Conservation (phyloP, 371 early-diverging fungal species). For the Saksenaea vasiformis region DNA sequence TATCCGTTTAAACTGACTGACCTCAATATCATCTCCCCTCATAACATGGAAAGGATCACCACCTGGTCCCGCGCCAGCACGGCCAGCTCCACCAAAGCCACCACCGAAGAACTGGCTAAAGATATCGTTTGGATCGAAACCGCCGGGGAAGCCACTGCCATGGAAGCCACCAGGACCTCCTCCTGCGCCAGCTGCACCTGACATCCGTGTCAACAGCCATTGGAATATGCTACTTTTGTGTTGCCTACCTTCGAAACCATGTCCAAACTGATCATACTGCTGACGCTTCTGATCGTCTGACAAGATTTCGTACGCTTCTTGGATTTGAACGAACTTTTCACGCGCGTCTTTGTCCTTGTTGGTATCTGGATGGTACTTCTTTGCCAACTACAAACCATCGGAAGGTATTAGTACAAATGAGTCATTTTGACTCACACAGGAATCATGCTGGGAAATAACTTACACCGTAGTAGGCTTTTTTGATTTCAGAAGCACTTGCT, state of each 20-base stretch:
- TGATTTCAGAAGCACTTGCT: slow-evolving; percentile 85
- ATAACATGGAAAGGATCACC: slow-evolving; percentile 37
- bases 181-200: slow-evolving; percentile 29
- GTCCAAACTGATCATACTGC: slow-evolving; percentile 91
- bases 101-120: slow-evolving; percentile 76
- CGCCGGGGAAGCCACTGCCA: slow-evolving; percentile 66
- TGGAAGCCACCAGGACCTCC: slow-evolving; percentile 62
- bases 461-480: slow-evolving; percentile 92
- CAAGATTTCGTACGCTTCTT: slow-evolving; percentile 94
- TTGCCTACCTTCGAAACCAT: slow-evolving; percentile 54
- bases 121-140: slow-evolving; percentile 67
- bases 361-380: slow-evolving; percentile 96
- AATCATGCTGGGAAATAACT: too few species aligned
- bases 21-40: slow-evolving; percentile 52
- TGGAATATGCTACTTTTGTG: too few species aligned
- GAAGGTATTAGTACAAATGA: too few species aligned
- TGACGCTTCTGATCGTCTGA: slow-evolving; percentile 89
- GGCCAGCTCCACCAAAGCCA: slow-evolving; percentile 37
- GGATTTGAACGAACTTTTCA: slow-evolving; percentile 94
- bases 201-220: neutral
- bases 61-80: slow-evolving; percentile 39
- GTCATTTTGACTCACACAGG: too few species aligned
- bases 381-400: slow-evolving; percentile 66
- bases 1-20: slow-evolving; percentile 8
- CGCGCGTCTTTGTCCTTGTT: slow-evolving; percentile 89